Conservation (phyloP, 2,329 filamentous ascomycete genomes). For the Fusarium miscanthi region DNA sequence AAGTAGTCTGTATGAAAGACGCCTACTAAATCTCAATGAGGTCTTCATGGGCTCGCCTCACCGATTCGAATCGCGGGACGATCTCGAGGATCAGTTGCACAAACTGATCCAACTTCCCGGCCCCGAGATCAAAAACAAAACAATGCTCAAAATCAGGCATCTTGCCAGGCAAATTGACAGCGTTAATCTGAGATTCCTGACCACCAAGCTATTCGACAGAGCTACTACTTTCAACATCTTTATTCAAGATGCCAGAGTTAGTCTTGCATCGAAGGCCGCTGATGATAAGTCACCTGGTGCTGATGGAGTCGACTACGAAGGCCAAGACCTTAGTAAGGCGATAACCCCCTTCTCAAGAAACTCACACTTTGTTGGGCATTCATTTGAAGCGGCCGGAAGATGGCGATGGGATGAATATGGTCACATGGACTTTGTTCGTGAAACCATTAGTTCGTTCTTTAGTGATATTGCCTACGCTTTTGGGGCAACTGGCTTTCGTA, state of each 20-base stretch:
- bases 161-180: not conserved
- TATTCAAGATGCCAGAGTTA: not conserved
- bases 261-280: not conserved
- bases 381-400: not conserved
- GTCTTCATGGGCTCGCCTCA: not conserved
- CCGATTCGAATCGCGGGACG: not conserved
- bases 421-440: not conserved
- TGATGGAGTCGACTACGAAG: not conserved
- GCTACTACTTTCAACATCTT: not conserved
- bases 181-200: not conserved
- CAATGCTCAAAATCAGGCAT: not conserved
- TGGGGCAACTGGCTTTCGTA: not conserved
- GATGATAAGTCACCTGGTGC: not conserved
- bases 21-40: not conserved
- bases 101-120: not conserved
- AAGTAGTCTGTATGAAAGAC: too few species aligned
- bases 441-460: not conserved
- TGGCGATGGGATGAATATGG: fast-evolving
- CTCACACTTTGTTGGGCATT: not conserved
- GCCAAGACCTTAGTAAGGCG: not conserved
- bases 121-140: not conserved
- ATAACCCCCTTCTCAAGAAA: not conserved
- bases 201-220: not conserved
- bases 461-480: not conserved
- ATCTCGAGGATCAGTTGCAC: not conserved